These are phyloP conservation scores for Auxenochlorella pyrenoidosa DNA, from an alignment of 139 green algal genomes.

Conservation along the genomic window DNA sequence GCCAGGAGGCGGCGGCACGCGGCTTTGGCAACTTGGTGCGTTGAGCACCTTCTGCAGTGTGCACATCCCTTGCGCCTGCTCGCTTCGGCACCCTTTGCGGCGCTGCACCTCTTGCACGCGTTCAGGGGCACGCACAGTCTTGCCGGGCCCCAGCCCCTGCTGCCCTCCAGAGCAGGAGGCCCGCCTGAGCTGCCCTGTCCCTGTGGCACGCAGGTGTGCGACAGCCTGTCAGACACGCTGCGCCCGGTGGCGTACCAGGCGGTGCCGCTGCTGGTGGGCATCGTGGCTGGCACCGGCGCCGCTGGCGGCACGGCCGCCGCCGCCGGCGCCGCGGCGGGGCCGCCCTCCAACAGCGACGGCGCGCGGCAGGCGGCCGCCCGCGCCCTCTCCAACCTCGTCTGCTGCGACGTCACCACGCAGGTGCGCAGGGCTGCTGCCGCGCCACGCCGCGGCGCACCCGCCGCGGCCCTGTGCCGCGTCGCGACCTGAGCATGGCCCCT, in stretches of 20 bases:
- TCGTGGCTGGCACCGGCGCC: conserved; percentile 2
- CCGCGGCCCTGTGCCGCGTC: too few species aligned
- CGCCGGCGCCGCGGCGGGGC: neutral
- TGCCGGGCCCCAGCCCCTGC: too few species aligned
- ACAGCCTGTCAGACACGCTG: conserved; percentile 13
- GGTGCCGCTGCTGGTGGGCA: conserved; percentile 19
- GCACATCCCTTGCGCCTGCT: too few species aligned
- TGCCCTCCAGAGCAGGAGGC: neutral
- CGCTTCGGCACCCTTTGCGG: too few species aligned
- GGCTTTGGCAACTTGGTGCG: conserved; percentile 39
- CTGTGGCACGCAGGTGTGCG: conserved; percentile 5
- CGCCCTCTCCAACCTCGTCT: conserved; percentile 44
- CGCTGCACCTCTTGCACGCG: too few species aligned
- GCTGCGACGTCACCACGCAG: conserved; percentile 18
- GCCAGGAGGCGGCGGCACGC: conserved; percentile 37
- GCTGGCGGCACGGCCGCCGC: neutral
- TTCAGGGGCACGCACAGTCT: too few species aligned
- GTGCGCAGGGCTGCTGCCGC: neutral
- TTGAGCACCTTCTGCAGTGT: too few species aligned
- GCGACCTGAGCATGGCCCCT: neutral
- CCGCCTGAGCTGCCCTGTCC: neutral
- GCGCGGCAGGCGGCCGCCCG: conserved; percentile 35
- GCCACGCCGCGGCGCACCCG: neutral
- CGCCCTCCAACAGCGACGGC: neutral
- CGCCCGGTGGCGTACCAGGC: conserved; percentile 25